Evolutionary conservation across 2,329 filamentous ascomycete genomes (phyloP).

Genomic region (Emmonsiellopsis sp.): DNA sequence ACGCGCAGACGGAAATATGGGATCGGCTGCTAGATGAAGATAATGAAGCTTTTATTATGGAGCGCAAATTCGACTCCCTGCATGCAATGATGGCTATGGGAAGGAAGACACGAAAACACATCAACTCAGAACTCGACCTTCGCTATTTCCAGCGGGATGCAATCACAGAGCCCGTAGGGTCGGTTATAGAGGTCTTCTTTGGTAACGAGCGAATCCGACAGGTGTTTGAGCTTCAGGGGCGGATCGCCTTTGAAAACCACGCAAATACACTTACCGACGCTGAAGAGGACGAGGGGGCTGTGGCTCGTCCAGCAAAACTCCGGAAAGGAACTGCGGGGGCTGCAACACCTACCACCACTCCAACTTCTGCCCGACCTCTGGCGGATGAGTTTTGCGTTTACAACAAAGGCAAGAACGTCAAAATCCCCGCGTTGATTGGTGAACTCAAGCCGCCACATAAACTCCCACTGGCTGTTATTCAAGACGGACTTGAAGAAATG

Average conservation of each 20-base stretch:
- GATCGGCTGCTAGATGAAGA: background rate
- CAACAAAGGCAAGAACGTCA: conserved; percentile 16
- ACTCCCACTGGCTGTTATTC: conserved; percentile 35
- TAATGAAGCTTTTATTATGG: conserved; percentile 4
- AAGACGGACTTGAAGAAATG: conserved; percentile 34
- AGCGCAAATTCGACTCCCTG: conserved; percentile 9
- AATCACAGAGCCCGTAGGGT: conserved; percentile 6
- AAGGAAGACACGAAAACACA: conserved; percentile 1
- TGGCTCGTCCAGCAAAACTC: conserved; percentile 6
- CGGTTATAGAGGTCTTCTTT: conserved; percentile 5
- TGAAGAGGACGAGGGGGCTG: background rate
- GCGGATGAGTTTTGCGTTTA: conserved; percentile 29
- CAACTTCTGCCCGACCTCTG: conserved; percentile 13
- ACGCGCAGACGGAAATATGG: conserved; percentile 9
- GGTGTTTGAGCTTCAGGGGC: conserved; percentile 8
- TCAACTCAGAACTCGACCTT: conserved; percentile 13
- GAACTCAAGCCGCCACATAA: conserved; percentile 45
- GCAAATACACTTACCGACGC: conserved; percentile 8
- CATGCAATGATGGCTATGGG: conserved; percentile 7
- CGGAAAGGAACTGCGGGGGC: conserved; percentile 1
- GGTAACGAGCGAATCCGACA: conserved; percentile 5
- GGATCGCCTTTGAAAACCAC: conserved; percentile 13
- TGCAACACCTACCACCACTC: conserved; percentile 4
- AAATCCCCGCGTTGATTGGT: conserved; percentile 21
- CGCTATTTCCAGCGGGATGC: conserved; percentile 7